Evolutionary conservation across 164 flowering plant species (phyloP).

Genomic region (Euptelea pleiosperma): DNA sequence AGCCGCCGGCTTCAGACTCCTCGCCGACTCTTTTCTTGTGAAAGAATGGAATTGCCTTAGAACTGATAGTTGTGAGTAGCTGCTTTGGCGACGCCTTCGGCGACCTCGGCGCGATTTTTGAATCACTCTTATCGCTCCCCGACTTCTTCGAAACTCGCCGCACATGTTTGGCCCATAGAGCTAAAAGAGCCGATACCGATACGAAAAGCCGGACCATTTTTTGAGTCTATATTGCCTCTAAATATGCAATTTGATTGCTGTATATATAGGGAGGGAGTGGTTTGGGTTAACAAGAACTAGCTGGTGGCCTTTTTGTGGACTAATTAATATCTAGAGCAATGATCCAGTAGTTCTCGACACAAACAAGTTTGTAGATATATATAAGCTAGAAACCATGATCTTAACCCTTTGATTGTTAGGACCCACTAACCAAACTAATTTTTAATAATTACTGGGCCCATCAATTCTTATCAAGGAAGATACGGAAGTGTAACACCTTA

Average conservation of each 20-base stretch:
- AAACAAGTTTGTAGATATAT: too few relatives aligned
- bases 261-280: not conserved
- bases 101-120: constrained; percentile 15
- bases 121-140: too few relatives aligned
- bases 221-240: too few relatives aligned
- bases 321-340: too few relatives aligned
- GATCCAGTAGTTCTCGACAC: too few relatives aligned
- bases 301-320: too few relatives aligned
- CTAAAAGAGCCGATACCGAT: constrained; percentile 31
- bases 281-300: not conserved
- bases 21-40: constrained; percentile 14
- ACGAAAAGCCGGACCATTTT: constrained; percentile 35
- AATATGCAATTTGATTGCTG: too few relatives aligned
- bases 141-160: constrained; percentile 20
- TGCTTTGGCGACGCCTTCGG: constrained; percentile 34
- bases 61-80: constrained; percentile 40
- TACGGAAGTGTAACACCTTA: not conserved
- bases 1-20: not conserved
- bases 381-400: too few relatives aligned
- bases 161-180: constrained; percentile 40
- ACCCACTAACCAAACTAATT: too few relatives aligned
- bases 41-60: constrained; percentile 37
- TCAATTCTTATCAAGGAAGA: not conserved
- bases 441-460: too few relatives aligned
- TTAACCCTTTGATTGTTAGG: too few relatives aligned